Conservation (phyloP, 2,329 filamentous ascomycete species). For the Alternaria atra region DNA sequence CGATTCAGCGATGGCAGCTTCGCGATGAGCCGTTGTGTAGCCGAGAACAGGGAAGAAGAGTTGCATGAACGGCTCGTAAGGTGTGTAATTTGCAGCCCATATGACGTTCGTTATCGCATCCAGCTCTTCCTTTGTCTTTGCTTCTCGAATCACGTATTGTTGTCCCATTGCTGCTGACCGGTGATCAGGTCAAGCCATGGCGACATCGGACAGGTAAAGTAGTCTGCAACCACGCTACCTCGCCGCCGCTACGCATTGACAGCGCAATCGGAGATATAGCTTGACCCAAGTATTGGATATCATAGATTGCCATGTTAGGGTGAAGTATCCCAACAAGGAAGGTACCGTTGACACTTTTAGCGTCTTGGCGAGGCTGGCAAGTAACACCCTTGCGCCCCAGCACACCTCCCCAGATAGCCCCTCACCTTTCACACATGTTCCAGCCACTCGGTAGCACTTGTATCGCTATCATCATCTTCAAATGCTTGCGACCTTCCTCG, state of each 20-base stretch:
- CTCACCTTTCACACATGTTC: conserved; percentile 23
- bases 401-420: conserved; percentile 28
- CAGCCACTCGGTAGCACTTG: conserved; percentile 30
- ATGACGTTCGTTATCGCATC: conserved; percentile 44
- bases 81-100: conserved; percentile 47
- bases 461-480: conserved; percentile 31
- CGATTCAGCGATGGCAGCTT: conserved; percentile 38
- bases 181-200: conserved; percentile 32
- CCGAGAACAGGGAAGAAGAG: conserved; percentile 47
- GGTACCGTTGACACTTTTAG: conserved; percentile 29
- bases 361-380: conserved; percentile 34
- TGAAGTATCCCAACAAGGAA: conserved; percentile 34
- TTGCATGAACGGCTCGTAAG: conserved; percentile 48
- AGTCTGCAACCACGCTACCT: conserved; percentile 16
- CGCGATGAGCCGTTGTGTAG: conserved; percentile 35
- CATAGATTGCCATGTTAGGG: conserved; percentile 35
- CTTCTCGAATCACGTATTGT: conserved; percentile 39
- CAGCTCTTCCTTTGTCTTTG: conserved; percentile 39
- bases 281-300: conserved; percentile 29
- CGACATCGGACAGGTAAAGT: conserved; percentile 29
- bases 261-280: conserved; percentile 40
- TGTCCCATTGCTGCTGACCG: conserved; percentile 24
- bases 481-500: conserved; percentile 37
- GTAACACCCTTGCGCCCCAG: conserved; percentile 26
- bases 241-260: conserved; percentile 28